Percentiles rank a stretch among this genome's conserved stretches.
Evolutionary conservation across 768 basidiomycete genomes (phyloP).

Genomic region (Auriscalpium vulgare): DNA sequence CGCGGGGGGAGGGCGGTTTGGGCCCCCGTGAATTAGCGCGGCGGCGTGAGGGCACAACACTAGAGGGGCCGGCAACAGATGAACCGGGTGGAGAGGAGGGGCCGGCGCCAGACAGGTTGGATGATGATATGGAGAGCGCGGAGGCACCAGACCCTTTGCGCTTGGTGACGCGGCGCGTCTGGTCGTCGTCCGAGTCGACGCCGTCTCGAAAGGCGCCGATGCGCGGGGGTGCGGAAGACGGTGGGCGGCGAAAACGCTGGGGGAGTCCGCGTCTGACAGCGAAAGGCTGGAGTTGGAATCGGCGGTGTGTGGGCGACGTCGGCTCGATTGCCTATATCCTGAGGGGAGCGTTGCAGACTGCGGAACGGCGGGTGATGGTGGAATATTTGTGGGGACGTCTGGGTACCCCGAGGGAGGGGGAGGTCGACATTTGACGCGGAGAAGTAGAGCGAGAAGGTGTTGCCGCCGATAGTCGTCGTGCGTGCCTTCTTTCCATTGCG

Average conservation of each 20-base stretch:
- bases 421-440: constrained; percentile 32
- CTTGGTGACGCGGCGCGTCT: neutral
- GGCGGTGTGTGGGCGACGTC: neutral
- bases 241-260: neutral
- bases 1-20: neutral
- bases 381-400: constrained; percentile 13
- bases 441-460: constrained; percentile 50
- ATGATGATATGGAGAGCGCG: neutral
- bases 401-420: constrained; percentile 16
- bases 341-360: neutral
- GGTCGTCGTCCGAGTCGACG: constrained; percentile 1
- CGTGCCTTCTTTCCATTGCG: constrained; percentile 14
- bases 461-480: constrained; percentile 14
- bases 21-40: neutral
- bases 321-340: neutral
- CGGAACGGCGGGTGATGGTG: neutral
- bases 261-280: constrained; percentile 1
- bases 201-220: neutral
- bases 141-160: neutral
- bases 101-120: neutral
- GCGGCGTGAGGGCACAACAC: neutral
- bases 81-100: neutral
- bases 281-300: neutral
- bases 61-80: neutral
- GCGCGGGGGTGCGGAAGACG: constrained; percentile 4